These are phyloP conservation scores for Ceratocystis smalleyi DNA, from an alignment of 2,329 filamentous ascomycete species.

Conservation along the genomic window DNA sequence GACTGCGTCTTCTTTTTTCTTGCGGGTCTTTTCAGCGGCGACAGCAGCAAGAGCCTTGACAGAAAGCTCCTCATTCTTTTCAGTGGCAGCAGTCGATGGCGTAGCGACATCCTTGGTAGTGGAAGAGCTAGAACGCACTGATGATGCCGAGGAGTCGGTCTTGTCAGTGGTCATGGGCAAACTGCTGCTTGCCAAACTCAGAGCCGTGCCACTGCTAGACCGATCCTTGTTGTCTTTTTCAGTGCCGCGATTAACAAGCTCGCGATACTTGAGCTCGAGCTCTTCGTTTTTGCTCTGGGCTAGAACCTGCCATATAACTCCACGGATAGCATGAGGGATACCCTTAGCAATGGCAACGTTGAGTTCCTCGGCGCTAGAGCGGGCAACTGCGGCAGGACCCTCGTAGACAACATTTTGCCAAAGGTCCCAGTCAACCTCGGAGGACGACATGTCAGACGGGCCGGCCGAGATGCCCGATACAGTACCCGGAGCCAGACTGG, in stretches of 20 bases:
- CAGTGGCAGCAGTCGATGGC: conserved; percentile 26
- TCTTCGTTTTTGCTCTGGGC: conserved; percentile 91
- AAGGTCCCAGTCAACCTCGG: conserved; percentile 91
- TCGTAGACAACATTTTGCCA: conserved; percentile 96
- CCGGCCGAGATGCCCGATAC: conserved; percentile 66
- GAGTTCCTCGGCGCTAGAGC: conserved; percentile 76
- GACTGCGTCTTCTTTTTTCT: conserved; percentile 59
- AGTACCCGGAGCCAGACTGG: conserved; percentile 65
- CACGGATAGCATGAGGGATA: conserved; percentile 85
- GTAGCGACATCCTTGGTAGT: conserved; percentile 39
- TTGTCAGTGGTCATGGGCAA: conserved; percentile 50
- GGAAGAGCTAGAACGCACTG: conserved; percentile 69
- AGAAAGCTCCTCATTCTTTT: conserved; percentile 47
- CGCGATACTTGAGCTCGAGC: conserved; percentile 71
- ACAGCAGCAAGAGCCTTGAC: conserved; percentile 49
- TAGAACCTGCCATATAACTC: conserved; percentile 97
- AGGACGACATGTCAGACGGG: conserved; percentile 52
- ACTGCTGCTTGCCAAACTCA: conserved; percentile 38
- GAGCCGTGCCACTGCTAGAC: conserved; percentile 37
- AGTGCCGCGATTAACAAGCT: conserved; percentile 63
- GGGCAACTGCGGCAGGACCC: conserved; percentile 73
- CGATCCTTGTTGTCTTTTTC: conserved; percentile 55
- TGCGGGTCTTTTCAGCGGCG: conserved; percentile 57
- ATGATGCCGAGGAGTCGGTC: conserved; percentile 64
- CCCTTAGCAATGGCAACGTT: conserved; percentile 83